A percentile compares a stretch with the other conserved stretches of the same genome.
Evolutionary conservation across 257 asterid genomes (phyloP).

Genomic region (Marsdenia floribunda): DNA sequence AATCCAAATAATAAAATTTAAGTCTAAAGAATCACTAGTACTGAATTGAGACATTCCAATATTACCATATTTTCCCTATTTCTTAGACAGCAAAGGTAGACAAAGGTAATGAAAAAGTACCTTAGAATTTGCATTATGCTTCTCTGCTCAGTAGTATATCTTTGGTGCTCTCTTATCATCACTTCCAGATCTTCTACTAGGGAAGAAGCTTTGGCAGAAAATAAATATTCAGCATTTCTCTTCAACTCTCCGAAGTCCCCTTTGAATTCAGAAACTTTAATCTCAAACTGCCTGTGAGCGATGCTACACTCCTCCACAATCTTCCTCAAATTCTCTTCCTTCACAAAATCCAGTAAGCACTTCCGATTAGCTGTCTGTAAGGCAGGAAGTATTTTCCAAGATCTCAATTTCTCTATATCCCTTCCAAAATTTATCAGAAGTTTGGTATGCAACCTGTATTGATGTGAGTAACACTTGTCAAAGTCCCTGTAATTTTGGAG

Average conservation of each 20-base stretch:
- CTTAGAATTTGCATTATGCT: conserved; percentile 94
- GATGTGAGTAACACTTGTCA: conserved; percentile 68
- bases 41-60: background rate
- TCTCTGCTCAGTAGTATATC: conserved; percentile 65
- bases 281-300: conserved; percentile 90
- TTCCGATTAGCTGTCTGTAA: conserved; percentile 57
- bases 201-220: conserved; percentile 66
- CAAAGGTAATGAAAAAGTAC: conserved; percentile 31
- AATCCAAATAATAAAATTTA: background rate
- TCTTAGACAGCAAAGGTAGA: background rate
- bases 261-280: conserved; percentile 78
- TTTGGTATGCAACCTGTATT: conserved; percentile 61
- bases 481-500: conserved; percentile 72
- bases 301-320: conserved; percentile 72
- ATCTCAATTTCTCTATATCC: conserved; percentile 76
- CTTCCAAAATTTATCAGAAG: conserved; percentile 66
- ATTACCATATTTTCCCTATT: background rate
- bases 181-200: conserved; percentile 63
- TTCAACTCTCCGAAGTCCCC: conserved; percentile 84
- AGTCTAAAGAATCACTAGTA: background rate
- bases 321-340: conserved; percentile 80
- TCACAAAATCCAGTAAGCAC: conserved; percentile 82
- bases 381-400: conserved; percentile 65
- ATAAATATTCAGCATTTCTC: conserved; percentile 63
- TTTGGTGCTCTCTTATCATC: conserved; percentile 65